These are phyloP conservation scores for Chenopodium quinoa DNA, from an alignment of 148 eudicot species.

Conservation along the genomic window DNA sequence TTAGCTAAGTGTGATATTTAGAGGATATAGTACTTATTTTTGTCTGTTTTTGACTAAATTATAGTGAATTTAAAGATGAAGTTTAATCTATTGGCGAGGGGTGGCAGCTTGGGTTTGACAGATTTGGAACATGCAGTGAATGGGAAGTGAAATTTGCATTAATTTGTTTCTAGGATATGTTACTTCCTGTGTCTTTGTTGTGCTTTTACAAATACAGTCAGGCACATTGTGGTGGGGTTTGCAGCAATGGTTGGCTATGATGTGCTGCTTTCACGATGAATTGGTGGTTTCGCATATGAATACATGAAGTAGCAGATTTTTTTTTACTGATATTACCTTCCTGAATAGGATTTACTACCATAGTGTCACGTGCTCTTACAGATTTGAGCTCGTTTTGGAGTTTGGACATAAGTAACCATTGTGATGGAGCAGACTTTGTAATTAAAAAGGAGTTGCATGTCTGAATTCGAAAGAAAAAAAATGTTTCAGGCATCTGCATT, in stretches of 20 bases:
- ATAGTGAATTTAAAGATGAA: no score
- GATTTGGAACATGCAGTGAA: background rate
- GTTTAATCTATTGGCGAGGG: background rate
- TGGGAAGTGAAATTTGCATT: conserved; percentile 1
- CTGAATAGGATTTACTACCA: conserved; percentile 12
- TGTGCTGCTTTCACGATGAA: background rate
- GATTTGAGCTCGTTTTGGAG: conserved; percentile 15
- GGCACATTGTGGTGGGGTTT: background rate
- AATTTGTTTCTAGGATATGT: conserved; percentile 11
- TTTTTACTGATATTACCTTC: conserved; percentile 1
- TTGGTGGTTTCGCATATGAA: background rate
- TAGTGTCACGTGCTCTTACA: conserved; percentile 24
- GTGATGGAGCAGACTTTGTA: background rate
- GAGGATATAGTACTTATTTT: no score
- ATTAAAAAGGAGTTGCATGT: background rate
- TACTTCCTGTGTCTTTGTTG: conserved; percentile 13
- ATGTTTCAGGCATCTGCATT: conserved; percentile 20
- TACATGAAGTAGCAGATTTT: background rate
- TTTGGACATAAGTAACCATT: background rate
- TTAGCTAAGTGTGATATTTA: no score
- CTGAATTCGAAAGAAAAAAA: background rate
- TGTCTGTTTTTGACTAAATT: no score
- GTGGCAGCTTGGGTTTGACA: background rate
- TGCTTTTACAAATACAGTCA: conserved; percentile 15
- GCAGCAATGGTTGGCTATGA: background rate